Evolutionary conservation across 768 basidiomycete species (phyloP), one percentile per base, ranked within the genome.

Genomic region (Asterophora lycoperdoides): DNA sequence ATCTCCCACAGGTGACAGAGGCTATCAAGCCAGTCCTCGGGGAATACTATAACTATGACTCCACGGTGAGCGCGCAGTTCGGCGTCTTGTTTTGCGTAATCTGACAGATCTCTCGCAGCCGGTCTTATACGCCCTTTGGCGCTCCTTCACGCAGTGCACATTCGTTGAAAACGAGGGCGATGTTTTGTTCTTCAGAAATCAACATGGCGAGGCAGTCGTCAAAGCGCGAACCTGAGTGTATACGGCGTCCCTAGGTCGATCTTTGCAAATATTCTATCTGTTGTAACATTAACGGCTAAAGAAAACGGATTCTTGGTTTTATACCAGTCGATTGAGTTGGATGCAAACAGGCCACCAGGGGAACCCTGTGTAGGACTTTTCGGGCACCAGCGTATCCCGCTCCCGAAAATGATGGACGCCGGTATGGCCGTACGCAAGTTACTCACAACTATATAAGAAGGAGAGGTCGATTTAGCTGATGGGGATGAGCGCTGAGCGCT

Each of bases 111-210:
- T 9, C 30, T 10, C 10, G 37, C 23, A 75, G 72, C 67, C 67
- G 20, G 68, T 67, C 2, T 46, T 75, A 30, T 68, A 70, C 44
- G 77, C 79, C 1, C 69, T 83, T 1, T 81, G 77, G 70, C 65
- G 79, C 28, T 77, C 80, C 0, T 82, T 83, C 60, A 81, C 78
- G 7, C 70, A 79, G 55, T 83, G 81, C 56, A 65, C 60, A 14
- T 82, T 81, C 57, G 70, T 83, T 13, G 81, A 83, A 54, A 70
- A 74, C 41, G 75, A 80, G 40, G 80, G 79, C 14, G 69, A 67
- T 18, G 67, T 82, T 48, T 59, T 81, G 8, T 81, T 81, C 59
- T 81, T 77, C 68, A 77, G 70, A 57, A 77, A 79, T 58, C 66
- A 69, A 57, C 52, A 70, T 23, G 80, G 79, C 7, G 62, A 72